phyloP scores from a whole-genome alignment of 257 asterid genomes.

The Pogostemon cablin region DNA sequence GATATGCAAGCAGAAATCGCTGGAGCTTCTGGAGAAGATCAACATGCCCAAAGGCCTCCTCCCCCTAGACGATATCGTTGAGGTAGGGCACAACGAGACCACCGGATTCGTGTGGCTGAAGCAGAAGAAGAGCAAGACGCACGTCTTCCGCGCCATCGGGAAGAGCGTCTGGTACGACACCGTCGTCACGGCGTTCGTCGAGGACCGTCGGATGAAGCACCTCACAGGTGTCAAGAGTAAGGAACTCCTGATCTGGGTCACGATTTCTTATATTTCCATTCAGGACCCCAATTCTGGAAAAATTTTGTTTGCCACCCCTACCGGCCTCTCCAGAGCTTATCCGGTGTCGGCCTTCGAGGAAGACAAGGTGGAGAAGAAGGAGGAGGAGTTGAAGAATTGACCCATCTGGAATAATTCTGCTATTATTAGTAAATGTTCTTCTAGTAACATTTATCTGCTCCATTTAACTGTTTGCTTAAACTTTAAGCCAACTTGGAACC shows the following conservation, averaged over 20 bases:
- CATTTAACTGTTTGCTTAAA: background rate
- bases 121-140: constrained; percentile 61
- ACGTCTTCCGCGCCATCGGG: constrained; percentile 49
- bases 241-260: constrained; percentile 75
- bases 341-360: constrained; percentile 67
- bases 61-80: constrained; percentile 58
- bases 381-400: constrained; percentile 25
- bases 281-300: constrained; percentile 49
- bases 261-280: constrained; percentile 55
- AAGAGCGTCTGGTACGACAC: constrained; percentile 65
- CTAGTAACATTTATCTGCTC: background rate
- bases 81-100: constrained; percentile 61
- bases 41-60: constrained; percentile 66
- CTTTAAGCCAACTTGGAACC: constrained; percentile 22
- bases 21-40: constrained; percentile 58
- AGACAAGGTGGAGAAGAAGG: constrained; percentile 28
- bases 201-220: constrained; percentile 67
- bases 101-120: constrained; percentile 75
- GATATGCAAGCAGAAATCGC: constrained; percentile 60
- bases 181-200: constrained; percentile 65
- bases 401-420: constrained; percentile 20
- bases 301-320: constrained; percentile 52
- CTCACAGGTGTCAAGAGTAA: constrained; percentile 77
- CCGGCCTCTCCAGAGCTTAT: constrained; percentile 63
- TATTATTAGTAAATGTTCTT: background rate